A percentile compares a stretch with the other conserved stretches of the same genome.
phyloP scores from a whole-genome alignment of 768 basidiomycete species.

The Boletales sp. region DNA sequence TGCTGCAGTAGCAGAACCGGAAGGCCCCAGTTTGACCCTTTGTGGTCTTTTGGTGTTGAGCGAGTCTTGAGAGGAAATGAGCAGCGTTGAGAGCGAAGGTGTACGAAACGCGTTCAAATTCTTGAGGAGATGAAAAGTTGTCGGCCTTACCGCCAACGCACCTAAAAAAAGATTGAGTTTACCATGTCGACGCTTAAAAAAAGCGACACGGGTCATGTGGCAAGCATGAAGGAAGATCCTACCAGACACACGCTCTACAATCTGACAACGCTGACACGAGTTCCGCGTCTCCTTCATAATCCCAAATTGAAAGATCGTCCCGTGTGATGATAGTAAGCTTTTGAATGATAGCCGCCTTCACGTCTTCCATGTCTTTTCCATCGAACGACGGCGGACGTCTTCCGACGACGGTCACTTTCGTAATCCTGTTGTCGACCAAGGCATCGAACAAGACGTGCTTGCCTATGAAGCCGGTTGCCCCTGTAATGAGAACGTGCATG shows the following conservation, averaged over 20 bases:
- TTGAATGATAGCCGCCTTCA: constrained; percentile 14
- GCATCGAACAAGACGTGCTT: constrained; percentile 16
- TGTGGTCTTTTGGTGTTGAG: constrained; percentile 1
- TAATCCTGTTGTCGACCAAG: constrained; percentile 17
- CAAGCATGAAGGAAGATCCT: neutral
- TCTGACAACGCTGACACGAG: constrained; percentile 20
- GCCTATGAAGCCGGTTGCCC: constrained; percentile 25
- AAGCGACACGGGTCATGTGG: neutral
- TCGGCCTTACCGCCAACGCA: constrained; percentile 25
- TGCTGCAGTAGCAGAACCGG: constrained; percentile 27
- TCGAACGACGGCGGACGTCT: constrained; percentile 21
- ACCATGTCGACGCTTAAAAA: too few relatives aligned
- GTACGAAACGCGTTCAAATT: constrained; percentile 24
- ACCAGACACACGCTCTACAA: constrained; percentile 27
- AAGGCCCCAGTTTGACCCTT: constrained; percentile 8
- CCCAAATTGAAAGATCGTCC: constrained; percentile 24
- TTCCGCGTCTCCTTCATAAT: constrained; percentile 23
- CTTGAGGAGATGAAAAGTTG: constrained; percentile 18
- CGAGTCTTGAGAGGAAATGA: constrained; percentile 19
- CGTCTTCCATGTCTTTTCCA: constrained; percentile 11
- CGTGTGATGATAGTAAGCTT: constrained; percentile 23
- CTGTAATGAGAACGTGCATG: constrained; percentile 27
- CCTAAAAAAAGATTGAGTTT: constrained; percentile 8
- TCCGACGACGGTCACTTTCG: constrained; percentile 24
- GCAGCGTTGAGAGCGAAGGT: constrained; percentile 24